These are phyloP conservation scores for Penicillium sp. DNA, from an alignment of 2,329 filamentous ascomycete genomes.

Conservation along the genomic window DNA sequence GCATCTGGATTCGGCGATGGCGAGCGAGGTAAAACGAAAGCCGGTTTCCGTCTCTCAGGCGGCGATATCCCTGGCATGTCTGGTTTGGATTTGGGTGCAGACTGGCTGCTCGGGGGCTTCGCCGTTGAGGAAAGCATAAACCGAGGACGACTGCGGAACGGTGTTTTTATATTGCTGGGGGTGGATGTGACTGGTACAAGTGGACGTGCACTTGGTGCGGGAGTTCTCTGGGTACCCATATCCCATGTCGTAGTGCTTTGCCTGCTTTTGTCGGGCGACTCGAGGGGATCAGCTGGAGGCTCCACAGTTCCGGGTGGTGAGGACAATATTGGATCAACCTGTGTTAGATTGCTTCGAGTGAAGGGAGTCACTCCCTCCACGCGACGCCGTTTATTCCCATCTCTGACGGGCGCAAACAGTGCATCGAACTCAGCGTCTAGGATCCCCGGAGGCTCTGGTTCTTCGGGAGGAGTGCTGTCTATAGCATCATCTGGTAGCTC, in stretches of 20 bases:
- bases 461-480: constrained; percentile 17
- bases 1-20: constrained; percentile 28
- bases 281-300: background rate
- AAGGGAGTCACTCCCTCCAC: constrained; percentile 10
- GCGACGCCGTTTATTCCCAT: constrained; percentile 34
- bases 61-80: constrained; percentile 15
- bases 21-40: constrained; percentile 39
- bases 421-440: constrained; percentile 30
- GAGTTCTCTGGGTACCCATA: constrained; percentile 9
- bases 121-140: constrained; percentile 28
- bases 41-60: constrained; percentile 30
- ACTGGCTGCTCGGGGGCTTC: constrained; percentile 19
- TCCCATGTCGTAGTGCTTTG: constrained; percentile 3
- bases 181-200: constrained; percentile 10
- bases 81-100: constrained; percentile 10
- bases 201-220: constrained; percentile 2
- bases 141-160: constrained; percentile 29
- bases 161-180: constrained; percentile 18
- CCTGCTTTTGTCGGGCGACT: constrained; percentile 9
- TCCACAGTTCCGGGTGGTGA: constrained; percentile 18
- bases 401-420: constrained; percentile 28
- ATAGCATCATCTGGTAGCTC: constrained; percentile 11
- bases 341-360: background rate
- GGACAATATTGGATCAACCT: constrained; percentile 17
- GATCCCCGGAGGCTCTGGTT: constrained; percentile 4